Evolutionary conservation across 768 basidiomycete genomes (phyloP).

Genomic region (Leccinum uliginosum): DNA sequence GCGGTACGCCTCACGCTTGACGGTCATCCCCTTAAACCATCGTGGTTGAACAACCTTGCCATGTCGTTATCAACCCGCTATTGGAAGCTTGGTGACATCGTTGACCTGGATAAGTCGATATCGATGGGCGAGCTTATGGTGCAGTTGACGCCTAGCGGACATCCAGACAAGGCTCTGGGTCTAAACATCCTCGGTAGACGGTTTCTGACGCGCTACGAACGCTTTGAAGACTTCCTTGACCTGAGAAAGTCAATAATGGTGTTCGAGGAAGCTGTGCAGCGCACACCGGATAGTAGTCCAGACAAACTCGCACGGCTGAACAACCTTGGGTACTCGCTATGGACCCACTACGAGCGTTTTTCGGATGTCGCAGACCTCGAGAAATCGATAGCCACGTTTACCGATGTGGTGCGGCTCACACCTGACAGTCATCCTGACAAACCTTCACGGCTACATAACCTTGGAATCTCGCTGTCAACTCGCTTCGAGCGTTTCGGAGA

Average conservation of each 20-base stretch:
- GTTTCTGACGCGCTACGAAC: not conserved
- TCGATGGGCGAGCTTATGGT: not conserved
- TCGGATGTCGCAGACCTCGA: not conserved
- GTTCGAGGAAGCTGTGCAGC: not conserved
- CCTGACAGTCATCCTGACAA: not conserved
- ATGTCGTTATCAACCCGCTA: not conserved
- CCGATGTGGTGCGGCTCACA: not conserved
- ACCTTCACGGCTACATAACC: not conserved
- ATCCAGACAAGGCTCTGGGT: not conserved
- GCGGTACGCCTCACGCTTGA: not conserved
- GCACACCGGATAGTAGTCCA: not conserved
- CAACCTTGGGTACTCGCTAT: not conserved
- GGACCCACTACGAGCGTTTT: not conserved
- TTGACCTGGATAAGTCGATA: not conserved
- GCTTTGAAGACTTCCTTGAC: not conserved
- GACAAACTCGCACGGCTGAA: not conserved
- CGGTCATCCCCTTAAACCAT: not conserved
- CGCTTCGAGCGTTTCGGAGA: not conserved
- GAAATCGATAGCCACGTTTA: not conserved
- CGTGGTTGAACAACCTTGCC: not conserved
- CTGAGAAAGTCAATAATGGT: not conserved
- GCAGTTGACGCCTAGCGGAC: not conserved
- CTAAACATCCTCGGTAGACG: not conserved
- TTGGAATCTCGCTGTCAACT: not conserved
- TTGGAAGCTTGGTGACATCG: not conserved